Percentiles rank a stretch among this genome's conserved stretches.
Conservation (phyloP, 139 green algal species). For the Chlorella sp. region DNA sequence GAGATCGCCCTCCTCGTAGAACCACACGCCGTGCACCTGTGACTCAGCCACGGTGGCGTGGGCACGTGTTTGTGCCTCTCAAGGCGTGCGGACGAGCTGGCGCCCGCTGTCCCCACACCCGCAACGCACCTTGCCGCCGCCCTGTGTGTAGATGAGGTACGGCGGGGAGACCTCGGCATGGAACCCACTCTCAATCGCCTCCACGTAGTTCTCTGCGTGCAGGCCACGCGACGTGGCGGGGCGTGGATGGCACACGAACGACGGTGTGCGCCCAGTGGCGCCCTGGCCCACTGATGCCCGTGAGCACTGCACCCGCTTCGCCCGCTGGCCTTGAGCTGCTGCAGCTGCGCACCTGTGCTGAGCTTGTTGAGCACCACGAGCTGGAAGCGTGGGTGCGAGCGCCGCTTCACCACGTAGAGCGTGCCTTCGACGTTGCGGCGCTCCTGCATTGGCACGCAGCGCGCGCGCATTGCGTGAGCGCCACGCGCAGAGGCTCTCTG, state of each 20-base stretch:
- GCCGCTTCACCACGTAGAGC: conserved; percentile 81
- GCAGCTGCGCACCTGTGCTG: conserved; percentile 38
- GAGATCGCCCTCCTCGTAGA: conserved; percentile 78
- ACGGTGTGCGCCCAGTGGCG: no score
- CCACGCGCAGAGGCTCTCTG: no score
- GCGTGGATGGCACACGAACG: no score
- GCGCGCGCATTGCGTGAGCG: no score
- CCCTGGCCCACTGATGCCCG: no score
- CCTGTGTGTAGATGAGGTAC: conserved; percentile 84
- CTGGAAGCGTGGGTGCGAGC: conserved; percentile 58
- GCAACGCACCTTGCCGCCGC: conserved; percentile 13
- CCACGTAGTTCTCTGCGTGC: conserved; percentile 66
- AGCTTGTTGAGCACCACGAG: conserved; percentile 87
- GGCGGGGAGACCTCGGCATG: conserved; percentile 69
- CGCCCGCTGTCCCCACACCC: no score
- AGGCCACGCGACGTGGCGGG: neutral
- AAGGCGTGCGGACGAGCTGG: no score
- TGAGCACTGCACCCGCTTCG: no score
- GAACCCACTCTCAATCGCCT: conserved; percentile 60
- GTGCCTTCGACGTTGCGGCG: conserved; percentile 88
- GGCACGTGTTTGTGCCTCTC: neutral
- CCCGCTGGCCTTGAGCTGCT: no score
- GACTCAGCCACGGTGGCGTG: neutral
- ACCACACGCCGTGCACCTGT: conserved; percentile 88
- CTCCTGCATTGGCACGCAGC: conserved; percentile 11